These are phyloP conservation scores for Fraxinus sp. DNA, from an alignment of 305 asterid genomes.

Conservation along the genomic window DNA sequence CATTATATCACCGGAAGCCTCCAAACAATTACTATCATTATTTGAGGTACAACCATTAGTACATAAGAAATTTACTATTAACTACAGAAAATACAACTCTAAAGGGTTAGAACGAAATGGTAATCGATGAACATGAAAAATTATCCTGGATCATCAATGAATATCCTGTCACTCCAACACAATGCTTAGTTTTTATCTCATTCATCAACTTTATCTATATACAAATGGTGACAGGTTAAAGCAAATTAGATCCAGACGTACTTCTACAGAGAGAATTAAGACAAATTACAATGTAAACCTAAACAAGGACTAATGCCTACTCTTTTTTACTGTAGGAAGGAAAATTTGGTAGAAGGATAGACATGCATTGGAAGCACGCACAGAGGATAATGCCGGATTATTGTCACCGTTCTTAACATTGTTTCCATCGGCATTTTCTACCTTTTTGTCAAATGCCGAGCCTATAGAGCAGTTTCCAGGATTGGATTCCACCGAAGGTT, in stretches of 20 bases:
- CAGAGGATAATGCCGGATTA: slow-evolving; percentile 30
- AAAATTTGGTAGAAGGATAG: slow-evolving; percentile 28
- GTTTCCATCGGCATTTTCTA: slow-evolving; percentile 34
- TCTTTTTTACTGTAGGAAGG: slow-evolving; percentile 15
- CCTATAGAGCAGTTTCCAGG: slow-evolving; percentile 37
- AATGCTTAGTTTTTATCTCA: slow-evolving; percentile 1
- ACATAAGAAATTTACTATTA: neutral
- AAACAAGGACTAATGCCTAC: slow-evolving; percentile 1
- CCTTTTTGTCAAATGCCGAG: slow-evolving; percentile 30
- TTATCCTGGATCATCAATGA: neutral
- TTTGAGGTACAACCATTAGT: neutral
- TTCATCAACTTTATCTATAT: neutral
- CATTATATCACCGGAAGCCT: neutral
- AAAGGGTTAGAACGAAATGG: neutral
- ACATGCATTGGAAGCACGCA: slow-evolving; percentile 46
- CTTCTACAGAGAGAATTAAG: neutral
- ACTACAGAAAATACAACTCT: neutral
- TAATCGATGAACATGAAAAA: neutral
- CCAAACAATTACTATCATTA: neutral
- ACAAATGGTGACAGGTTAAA: neutral
- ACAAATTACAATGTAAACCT: neutral
- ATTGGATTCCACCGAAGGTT: slow-evolving; percentile 26
- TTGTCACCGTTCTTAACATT: slow-evolving; percentile 25
- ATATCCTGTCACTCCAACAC: slow-evolving; percentile 5
- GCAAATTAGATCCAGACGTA: neutral